phyloP scores from a whole-genome alignment of 768 basidiomycete genomes.

The Psilocybe cubensis region DNA sequence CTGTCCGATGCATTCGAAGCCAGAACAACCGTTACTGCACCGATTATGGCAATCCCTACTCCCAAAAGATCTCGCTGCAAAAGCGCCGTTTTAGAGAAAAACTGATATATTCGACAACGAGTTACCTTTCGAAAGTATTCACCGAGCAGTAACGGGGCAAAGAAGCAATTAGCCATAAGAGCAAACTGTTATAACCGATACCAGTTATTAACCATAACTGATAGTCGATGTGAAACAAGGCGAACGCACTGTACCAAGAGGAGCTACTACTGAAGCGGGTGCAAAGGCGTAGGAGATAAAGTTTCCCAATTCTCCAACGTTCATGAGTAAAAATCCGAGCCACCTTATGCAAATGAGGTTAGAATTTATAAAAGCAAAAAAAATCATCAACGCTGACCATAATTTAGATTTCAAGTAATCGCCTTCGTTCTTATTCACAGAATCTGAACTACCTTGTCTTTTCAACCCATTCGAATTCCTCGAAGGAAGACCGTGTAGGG shows the following conservation, averaged over 20 bases:
- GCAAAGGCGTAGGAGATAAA: conserved; percentile 91
- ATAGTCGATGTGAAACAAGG: background rate
- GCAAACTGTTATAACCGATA: conserved; percentile 59
- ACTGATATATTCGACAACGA: conserved; percentile 8
- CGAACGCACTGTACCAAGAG: conserved; percentile 85
- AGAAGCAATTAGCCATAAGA: conserved; percentile 93
- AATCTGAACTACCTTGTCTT: conserved; percentile 22
- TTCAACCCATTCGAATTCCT: conserved; percentile 21
- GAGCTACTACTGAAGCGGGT: conserved; percentile 92
- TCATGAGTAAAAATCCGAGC: conserved; percentile 87
- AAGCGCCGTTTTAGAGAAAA: conserved; percentile 12
- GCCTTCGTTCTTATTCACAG: conserved; percentile 56
- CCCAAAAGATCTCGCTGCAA: conserved; percentile 77
- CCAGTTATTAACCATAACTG: background rate
- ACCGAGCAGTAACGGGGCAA: conserved; percentile 83
- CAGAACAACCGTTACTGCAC: conserved; percentile 92
- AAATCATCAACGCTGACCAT: conserved; percentile 53
- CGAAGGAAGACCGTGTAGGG: conserved; percentile 25
- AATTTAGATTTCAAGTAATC: conserved; percentile 84
- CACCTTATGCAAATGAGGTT: conserved; percentile 58
- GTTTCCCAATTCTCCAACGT: conserved; percentile 88
- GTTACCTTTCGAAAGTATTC: conserved; percentile 82
- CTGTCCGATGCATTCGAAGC: conserved; percentile 74
- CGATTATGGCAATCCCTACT: conserved; percentile 79
- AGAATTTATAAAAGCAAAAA: conserved; percentile 2